These are phyloP conservation scores for Pseudoturritis turrita DNA, from an alignment of 345 rosid species.

Conservation along the genomic window DNA sequence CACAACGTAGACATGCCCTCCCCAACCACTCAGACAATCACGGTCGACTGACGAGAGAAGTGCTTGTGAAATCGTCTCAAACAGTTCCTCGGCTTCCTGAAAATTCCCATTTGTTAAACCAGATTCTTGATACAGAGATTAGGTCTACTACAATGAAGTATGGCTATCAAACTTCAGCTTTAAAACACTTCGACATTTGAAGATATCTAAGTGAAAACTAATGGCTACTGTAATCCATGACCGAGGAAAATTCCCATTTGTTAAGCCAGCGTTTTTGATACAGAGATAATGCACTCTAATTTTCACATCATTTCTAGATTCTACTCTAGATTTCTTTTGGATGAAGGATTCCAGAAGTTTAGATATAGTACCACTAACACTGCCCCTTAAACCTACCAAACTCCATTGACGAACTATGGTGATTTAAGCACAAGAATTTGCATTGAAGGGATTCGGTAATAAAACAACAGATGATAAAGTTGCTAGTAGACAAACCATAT, in stretches of 20 bases:
- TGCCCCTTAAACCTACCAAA: not conserved
- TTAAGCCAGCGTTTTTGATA: not conserved
- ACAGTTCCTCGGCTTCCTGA: conserved; percentile 89
- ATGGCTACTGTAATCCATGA: not conserved
- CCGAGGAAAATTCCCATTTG: not conserved
- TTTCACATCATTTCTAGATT: not conserved
- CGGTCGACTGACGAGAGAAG: conserved; percentile 84
- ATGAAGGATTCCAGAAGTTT: not conserved
- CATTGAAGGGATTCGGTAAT: not conserved
- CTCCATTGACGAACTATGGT: not conserved
- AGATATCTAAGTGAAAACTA: not conserved
- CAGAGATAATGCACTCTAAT: not conserved
- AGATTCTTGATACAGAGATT: not conserved
- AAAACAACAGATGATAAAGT: not conserved
- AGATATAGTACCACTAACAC: not conserved
- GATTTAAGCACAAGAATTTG: not conserved
- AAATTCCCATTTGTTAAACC: not conserved
- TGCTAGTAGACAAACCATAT: conserved; percentile 61
- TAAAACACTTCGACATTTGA: not conserved
- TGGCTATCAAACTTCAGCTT: not conserved
- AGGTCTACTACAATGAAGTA: not conserved
- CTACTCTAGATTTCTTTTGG: not conserved
- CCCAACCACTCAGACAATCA: conserved; percentile 99
- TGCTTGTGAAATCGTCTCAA: conserved; percentile 88
- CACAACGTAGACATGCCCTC: conserved; percentile 95